A percentile compares a stretch with the other conserved stretches of the same genome.
Conservation (phyloP, 768 basidiomycete genomes). For the Pholiota molesta region DNA sequence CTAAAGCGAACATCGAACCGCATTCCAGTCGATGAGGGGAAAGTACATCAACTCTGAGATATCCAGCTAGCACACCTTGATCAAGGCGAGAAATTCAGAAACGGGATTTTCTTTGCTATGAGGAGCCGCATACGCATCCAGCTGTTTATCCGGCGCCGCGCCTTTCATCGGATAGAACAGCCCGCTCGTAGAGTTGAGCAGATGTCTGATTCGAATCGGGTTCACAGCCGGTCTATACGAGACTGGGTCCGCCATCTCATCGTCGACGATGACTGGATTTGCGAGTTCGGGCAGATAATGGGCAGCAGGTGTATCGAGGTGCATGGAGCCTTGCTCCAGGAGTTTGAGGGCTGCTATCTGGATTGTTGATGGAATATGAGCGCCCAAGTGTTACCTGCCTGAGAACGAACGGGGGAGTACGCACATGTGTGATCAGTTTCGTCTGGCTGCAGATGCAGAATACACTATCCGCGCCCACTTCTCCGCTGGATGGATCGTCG, state of each 20-base stretch:
- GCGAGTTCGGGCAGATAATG: constrained; percentile 27
- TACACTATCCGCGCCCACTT: constrained; percentile 29
- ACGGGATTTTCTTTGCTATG: constrained; percentile 4
- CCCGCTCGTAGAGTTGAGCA: constrained; percentile 34
- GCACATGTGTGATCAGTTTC: constrained; percentile 34
- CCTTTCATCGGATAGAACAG: constrained; percentile 23
- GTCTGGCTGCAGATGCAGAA: constrained; percentile 41
- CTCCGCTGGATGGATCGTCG: constrained; percentile 28
- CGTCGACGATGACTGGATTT: constrained; percentile 25
- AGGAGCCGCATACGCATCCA: constrained; percentile 1
- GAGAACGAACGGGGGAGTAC: too few relatives aligned
- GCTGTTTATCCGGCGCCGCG: background rate
- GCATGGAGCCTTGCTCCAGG: constrained; percentile 28
- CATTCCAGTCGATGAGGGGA: background rate
- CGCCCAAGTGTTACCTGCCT: too few relatives aligned
- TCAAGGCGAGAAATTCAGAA: constrained; percentile 16
- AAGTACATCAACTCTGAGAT: background rate
- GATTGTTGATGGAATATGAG: background rate
- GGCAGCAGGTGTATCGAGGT: constrained; percentile 20
- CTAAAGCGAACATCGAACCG: constrained; percentile 11
- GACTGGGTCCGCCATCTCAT: constrained; percentile 7
- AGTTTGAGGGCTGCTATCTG: constrained; percentile 30
- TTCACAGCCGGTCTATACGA: constrained; percentile 26
- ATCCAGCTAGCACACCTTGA: constrained; percentile 16
- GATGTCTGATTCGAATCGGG: constrained; percentile 24